These are phyloP conservation scores for Magnusiomyces clavatus DNA, from an alignment of 1,139 yeast species.

Conservation along the genomic window DNA sequence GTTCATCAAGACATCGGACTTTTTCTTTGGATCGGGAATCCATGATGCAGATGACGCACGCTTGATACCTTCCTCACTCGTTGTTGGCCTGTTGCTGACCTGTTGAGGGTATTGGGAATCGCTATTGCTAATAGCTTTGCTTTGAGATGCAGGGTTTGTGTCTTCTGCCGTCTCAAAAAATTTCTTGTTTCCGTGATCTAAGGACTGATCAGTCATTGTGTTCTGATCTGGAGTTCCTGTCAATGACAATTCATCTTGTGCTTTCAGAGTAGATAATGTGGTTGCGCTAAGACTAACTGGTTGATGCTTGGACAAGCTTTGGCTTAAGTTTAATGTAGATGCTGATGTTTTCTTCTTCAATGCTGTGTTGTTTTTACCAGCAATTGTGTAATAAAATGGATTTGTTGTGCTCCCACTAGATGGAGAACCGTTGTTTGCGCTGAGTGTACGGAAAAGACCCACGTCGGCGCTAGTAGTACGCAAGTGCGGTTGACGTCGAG, in stretches of 20 bases:
- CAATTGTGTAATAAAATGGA: constrained; percentile 1
- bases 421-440: not conserved
- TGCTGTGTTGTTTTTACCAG: not conserved
- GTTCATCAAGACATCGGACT: not conserved
- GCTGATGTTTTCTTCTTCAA: constrained; percentile 1
- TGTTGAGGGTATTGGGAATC: not conserved
- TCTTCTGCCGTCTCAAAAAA: no score
- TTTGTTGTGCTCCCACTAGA: not conserved
- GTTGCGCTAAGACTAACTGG: constrained; percentile 10
- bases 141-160: not conserved
- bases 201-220: no score
- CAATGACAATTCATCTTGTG: not conserved
- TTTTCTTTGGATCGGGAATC: not conserved
- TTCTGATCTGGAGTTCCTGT: not conserved
- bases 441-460: not conserved
- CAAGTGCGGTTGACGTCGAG: not conserved
- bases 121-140: not conserved
- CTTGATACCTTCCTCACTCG: not conserved
- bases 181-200: no score
- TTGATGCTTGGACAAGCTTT: constrained; percentile 18
- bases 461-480: not conserved
- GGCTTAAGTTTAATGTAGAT: constrained; percentile 13
- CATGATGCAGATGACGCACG: not conserved
- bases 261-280: constrained; percentile 6
- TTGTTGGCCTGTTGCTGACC: constrained; percentile 1